These are phyloP conservation scores for Eleusine indica DNA, from an alignment of 176 grass and related monocot genomes.

Conservation along the genomic window DNA sequence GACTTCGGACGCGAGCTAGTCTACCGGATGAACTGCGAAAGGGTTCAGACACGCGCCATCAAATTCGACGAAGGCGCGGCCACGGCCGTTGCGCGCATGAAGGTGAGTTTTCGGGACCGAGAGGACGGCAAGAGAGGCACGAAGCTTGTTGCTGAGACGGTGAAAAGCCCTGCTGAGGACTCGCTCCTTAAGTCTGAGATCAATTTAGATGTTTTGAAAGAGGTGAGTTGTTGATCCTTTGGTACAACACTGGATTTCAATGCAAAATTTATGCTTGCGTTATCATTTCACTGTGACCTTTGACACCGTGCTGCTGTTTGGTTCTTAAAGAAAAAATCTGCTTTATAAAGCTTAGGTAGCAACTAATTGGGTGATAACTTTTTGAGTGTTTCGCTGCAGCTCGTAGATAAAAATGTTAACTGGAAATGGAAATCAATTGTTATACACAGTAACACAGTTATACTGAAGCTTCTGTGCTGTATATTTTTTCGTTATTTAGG, in stretches of 20 bases:
- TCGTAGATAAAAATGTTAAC: background rate
- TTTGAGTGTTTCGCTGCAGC: background rate
- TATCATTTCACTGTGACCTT: slow-evolving; percentile 23
- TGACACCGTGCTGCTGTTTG: background rate
- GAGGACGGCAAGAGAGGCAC: slow-evolving; percentile 47
- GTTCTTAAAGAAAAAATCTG: background rate
- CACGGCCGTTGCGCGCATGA: slow-evolving; percentile 78
- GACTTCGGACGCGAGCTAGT: slow-evolving; percentile 79
- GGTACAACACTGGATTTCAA: slow-evolving; percentile 26
- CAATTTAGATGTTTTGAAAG: slow-evolving; percentile 70
- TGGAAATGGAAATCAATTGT: background rate
- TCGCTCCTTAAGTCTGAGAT: slow-evolving; percentile 66
- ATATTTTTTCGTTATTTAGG: background rate
- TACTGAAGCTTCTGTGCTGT: background rate
- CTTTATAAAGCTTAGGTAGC: background rate
- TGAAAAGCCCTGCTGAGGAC: slow-evolving; percentile 69
- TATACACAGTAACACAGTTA: background rate
- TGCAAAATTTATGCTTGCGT: slow-evolving; percentile 18
- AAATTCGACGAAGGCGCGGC: slow-evolving; percentile 46
- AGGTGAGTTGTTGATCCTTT: slow-evolving; percentile 51
- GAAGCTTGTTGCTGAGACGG: slow-evolving; percentile 74
- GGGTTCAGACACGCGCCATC: slow-evolving; percentile 75
- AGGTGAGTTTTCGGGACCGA: slow-evolving; percentile 51
- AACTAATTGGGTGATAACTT: background rate
- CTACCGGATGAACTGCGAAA: slow-evolving; percentile 74